Evolutionary conservation across 176 grass and related monocot genomes (phyloP).

Genomic region (Canna indica): DNA sequence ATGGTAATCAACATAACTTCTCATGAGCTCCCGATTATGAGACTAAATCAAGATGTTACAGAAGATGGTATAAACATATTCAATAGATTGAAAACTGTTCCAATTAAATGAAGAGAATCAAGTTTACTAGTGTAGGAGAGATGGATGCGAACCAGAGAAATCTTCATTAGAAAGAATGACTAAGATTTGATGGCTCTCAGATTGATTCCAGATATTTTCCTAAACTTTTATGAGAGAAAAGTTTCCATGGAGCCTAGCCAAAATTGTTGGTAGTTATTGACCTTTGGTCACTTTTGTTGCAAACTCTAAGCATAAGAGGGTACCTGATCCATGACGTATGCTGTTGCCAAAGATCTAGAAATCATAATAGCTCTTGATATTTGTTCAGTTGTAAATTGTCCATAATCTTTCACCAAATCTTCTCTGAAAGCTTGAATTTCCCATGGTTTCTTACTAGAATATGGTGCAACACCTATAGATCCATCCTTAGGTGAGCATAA

Average conservation of each 20-base stretch:
- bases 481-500: constrained; percentile 19
- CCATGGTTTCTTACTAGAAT: constrained; percentile 24
- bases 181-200: background rate
- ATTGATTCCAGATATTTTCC: background rate
- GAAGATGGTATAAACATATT: too few relatives aligned
- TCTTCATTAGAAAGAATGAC: background rate
- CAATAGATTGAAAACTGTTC: too few relatives aligned
- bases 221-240: background rate
- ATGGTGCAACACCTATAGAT: constrained; percentile 21
- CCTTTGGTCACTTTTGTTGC: background rate
- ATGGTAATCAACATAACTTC: too few relatives aligned
- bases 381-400: constrained; percentile 37
- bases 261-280: background rate
- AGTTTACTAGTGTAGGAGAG: background rate
- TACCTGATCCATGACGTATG: constrained; percentile 92
- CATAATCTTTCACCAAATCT: constrained; percentile 33
- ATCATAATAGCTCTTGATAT: constrained; percentile 50
- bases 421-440: constrained; percentile 39
- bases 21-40: too few relatives aligned
- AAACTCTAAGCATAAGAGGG: background rate
- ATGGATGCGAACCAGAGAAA: background rate
- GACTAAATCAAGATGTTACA: too few relatives aligned
- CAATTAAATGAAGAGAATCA: too few relatives aligned
- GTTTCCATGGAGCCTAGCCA: background rate
- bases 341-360: constrained; percentile 61